Conservation (phyloP, 169 alveolate species). For the Cardiosporidium cionae region DNA sequence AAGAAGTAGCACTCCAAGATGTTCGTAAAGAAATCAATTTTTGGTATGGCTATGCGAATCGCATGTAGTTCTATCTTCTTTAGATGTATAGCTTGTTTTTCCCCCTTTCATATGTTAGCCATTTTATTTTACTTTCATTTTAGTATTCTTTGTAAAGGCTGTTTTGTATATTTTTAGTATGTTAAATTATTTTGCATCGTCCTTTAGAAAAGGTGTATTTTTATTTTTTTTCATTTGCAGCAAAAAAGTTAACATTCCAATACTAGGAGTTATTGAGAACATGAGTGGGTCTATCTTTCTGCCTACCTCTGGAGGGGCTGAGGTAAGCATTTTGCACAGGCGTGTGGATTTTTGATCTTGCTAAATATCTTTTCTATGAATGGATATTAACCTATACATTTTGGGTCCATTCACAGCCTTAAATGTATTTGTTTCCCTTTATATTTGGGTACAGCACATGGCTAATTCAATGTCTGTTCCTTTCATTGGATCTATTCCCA, state of each 20-base stretch:
- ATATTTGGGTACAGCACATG: too few species aligned
- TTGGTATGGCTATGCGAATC: constrained; percentile 48
- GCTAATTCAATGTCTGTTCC: constrained; percentile 53
- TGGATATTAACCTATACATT: too few species aligned
- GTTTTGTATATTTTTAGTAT: background rate
- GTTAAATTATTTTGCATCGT: background rate
- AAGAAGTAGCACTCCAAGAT: constrained; percentile 80
- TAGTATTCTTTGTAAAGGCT: background rate
- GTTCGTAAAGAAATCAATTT: constrained; percentile 87
- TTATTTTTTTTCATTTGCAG: too few species aligned
- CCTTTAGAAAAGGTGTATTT: background rate
- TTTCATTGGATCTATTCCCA: constrained; percentile 51
- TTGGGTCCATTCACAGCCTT: too few species aligned
- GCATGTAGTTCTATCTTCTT: too few species aligned
- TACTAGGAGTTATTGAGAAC: constrained; percentile 94
- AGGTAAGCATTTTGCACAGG: too few species aligned
- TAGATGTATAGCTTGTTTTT: background rate
- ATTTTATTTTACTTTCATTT: background rate
- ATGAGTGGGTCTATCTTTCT: constrained; percentile 78
- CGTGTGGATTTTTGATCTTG: too few species aligned
- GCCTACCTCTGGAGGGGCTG: constrained; percentile 35
- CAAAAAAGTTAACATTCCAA: constrained; percentile 70
- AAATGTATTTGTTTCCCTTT: too few species aligned
- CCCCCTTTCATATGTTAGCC: background rate
- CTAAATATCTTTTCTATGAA: too few species aligned